Evolutionary conservation across 345 rosid species (phyloP), one percentile per base, ranked within the genome.

Genomic region (Mangifera indica): DNA sequence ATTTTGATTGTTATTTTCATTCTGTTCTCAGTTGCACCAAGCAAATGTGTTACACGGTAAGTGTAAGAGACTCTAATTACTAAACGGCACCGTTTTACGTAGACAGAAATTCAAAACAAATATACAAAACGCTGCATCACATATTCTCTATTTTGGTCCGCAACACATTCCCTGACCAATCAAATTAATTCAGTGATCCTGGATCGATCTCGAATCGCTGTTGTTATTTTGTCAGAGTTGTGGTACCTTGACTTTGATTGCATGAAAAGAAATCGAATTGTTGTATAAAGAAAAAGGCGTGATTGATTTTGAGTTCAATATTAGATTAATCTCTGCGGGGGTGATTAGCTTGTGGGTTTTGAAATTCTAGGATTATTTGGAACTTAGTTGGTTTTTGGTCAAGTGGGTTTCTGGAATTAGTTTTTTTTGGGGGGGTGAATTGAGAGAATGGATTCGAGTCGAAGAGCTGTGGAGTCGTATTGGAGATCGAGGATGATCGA

Each of bases 381-480:
- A n/a, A 10, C 18, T 69, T 56, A 11, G 7, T 55, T 22, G 24
- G 24, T 69, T 25, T 32, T 29, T n/a, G 5, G 72, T 17, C 21
- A 48, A 45, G 52, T 58, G 73, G 24, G 37, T 51, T 69, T 63
- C 34, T 37, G 42, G 29, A 37, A 51, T 62, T 37, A 5, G 29
- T 51, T 66, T 15, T 63, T 62, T 21, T 32, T 4, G 2, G 11
- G 20, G 37, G 49, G 55, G 18, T 29, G 46, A 61, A 11, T 51
- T 53, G 40, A 42, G 34, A 26, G 55, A 29, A 95, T 95, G 99
- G 98, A 95, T 82, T 93, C 99, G 67, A 95, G 99, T 84, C 87
- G 98, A 77, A 88, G 98, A 83, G 99, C 99, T 20, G 98, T 95
- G 83, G 99, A 95, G 74, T 91, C 99, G 72, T 95, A 91, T 73